Evolutionary conservation across 108 stramenopile genomes (phyloP).

Genomic region (Conticribra guillardii): DNA sequence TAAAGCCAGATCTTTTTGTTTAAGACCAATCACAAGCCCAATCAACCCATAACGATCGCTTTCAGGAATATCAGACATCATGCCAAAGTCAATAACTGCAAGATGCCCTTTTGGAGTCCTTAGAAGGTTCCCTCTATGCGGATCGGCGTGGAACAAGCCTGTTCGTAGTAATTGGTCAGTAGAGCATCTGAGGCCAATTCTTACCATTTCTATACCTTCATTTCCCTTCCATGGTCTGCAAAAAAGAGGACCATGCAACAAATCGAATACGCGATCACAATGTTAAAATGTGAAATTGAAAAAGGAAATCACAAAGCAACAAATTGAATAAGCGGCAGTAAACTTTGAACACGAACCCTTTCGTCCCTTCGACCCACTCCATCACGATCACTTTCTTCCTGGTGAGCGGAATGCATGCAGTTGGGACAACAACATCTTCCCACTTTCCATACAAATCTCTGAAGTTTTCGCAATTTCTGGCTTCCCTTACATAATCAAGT

Average conservation of each 20-base stretch:
- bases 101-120: constrained; percentile 74
- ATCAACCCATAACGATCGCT: constrained; percentile 91
- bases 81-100: constrained; percentile 92
- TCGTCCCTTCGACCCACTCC: constrained; percentile 94
- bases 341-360: no score
- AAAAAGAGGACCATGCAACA: no score
- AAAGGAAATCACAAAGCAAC: no score
- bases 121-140: constrained; percentile 79
- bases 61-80: constrained; percentile 93
- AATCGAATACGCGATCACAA: no score
- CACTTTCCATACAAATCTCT: constrained; percentile 83
- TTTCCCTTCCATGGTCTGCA: constrained; percentile 86
- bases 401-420: constrained; percentile 75
- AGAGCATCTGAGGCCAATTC: constrained; percentile 89
- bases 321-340: no score
- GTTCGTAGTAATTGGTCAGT: constrained; percentile 88
- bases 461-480: constrained; percentile 85
- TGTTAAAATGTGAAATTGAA: no score
- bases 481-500: constrained; percentile 82
- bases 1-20: constrained; percentile 82
- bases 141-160: constrained; percentile 71
- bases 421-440: constrained; percentile 82
- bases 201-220: constrained; percentile 85
- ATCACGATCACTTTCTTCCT: constrained; percentile 83
- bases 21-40: constrained; percentile 88